Base-by-base conservation (phyloP, 176 grass and related monocot genomes). In the Musa schizocarpa region DNA sequence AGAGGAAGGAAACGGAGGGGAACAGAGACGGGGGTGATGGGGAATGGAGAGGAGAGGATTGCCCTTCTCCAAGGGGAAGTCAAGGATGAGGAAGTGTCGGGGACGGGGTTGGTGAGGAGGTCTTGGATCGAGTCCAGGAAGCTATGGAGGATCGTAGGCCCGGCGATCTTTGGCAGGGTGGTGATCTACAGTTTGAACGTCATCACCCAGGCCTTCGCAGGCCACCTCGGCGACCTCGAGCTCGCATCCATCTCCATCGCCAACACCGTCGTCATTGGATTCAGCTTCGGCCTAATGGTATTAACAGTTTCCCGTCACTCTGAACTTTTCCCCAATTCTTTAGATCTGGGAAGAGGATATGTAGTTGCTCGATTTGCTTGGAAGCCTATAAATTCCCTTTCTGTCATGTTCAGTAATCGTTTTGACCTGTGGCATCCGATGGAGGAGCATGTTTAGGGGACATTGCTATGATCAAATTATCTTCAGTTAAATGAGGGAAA, bases 201-300 rank as follows among this genome's bases (percentile, higher is more conserved):
- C 57, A 93, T 98, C 82, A 98, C 90, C 8, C 94, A 98, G 73
- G 94, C 94, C 65, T 98, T 93, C 75, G 94, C 94, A 0, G 94
- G 94, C 1, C 94, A 98, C 74, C 77, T 98, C 81, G 94, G 94
- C 52, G 94, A 98, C 79, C 90, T 93, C 75, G 94, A 93, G 80
- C 94, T 98, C 74, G 94, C 90, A 61, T 64, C 94, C 77, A 91
- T 98, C 63, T 98, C 94, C 80, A 93, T 98, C 69, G 94, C 94
- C 17, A 98, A 87, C 77, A 93, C 94, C 34, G 90, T 98, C 74
- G 80, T 98, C 55, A 88, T 93, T 27, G 94, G 94, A 3, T 98
- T 98, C 90, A 98, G 48, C 87, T 93, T 98, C 71, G 90, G 94
- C 19, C 86, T 98, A 76, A 85, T 98, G 94, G 94, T 97, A 89